Base-by-base conservation (phyloP, 768 basidiomycete genomes). In the Lactifluus rugatus region DNA sequence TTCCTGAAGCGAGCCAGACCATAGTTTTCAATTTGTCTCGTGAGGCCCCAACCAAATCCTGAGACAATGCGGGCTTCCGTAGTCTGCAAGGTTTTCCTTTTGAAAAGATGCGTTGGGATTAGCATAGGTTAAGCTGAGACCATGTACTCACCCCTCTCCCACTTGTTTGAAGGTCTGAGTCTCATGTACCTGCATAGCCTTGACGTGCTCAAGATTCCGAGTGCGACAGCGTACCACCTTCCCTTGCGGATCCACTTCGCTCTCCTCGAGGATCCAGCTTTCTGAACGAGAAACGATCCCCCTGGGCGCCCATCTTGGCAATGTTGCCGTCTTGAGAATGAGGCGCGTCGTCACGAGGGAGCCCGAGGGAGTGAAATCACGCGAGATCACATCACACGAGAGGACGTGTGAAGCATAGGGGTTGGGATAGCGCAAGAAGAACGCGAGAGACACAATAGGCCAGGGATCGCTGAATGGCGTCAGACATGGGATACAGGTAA, bases 391-490 rank as follows among this genome's bases (percentile, higher is more conserved):
- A 75, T 97, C 94, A 78, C 92, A 94, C 4, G 93, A 93, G 64
- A 94, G 73, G 70, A 98, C 87, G 74, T 98, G 94, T 37, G 88
- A 77, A 6, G 94, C 90, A 67, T 91, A 92, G 49, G 94, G 93
- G 69, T 96, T 97, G 3, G 94, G 94, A 72, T 96, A 98, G 62
- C 94, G 87, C 58, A 96, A 76, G 70, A 94, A 94, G 77, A 88
- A 96, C 13, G 94, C 94, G 62, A 95, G 78, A 19, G 94, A 84
- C 58, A 95, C 89, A 64, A 89, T 94, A 57, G 89, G 78, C 83
- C 94, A 93, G 70, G 93, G 82, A 81, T 96, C 91, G 78, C 93
- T 93, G 65, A 7, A 16, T 16, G 60, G 26, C 16, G 58, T 54
- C 47, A 65, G 65, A 14, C 2, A 17, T 19, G n/a, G 57, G 58